A percentile compares a stretch with the other conserved stretches of the same genome.
These are phyloP conservation scores for Symbiodinium pilosum DNA, from an alignment of 73 alveolate genomes.

Conservation along the genomic window DNA sequence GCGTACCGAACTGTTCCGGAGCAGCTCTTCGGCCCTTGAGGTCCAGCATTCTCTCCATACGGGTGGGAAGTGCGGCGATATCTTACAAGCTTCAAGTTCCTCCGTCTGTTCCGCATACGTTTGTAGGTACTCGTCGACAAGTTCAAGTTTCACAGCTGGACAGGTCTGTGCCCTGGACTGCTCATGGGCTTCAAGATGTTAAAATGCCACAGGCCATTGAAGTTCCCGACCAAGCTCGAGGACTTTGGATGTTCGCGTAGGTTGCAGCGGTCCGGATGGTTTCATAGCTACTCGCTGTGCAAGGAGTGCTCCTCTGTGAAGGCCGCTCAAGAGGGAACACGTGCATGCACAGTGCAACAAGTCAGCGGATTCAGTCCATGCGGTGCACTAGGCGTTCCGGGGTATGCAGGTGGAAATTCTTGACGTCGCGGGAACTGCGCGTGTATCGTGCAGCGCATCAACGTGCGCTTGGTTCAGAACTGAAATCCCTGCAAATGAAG, in stretches of 20 bases:
- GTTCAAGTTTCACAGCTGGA: conserved; percentile 75
- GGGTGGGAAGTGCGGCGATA: conserved; percentile 78
- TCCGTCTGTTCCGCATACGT: not conserved
- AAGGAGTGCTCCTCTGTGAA: conserved; percentile 69
- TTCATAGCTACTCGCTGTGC: too few relatives aligned
- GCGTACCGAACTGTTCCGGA: too few relatives aligned
- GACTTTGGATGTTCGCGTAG: not conserved
- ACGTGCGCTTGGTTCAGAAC: not conserved
- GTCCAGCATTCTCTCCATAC: conserved; percentile 77
- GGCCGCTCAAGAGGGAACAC: too few relatives aligned
- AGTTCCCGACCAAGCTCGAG: conserved; percentile 66
- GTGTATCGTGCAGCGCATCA: conserved; percentile 45
- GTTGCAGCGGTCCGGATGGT: not conserved
- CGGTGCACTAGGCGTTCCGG: too few relatives aligned
- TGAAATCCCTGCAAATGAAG: not conserved
- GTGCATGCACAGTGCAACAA: not conserved
- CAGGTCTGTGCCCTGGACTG: not conserved
- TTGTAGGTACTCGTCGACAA: conserved; percentile 75
- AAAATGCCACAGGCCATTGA: conserved; percentile 58
- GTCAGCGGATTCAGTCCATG: not conserved
- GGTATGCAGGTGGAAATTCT: conserved; percentile 47
- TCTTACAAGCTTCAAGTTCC: not conserved
- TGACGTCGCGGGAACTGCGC: conserved; percentile 70
- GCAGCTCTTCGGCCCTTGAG: not conserved
- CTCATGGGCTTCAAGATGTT: not conserved